A percentile compares a stretch with the other conserved stretches of the same genome.
Evolutionary conservation across 2,329 filamentous ascomycete species (phyloP).

Genomic region (Atkinsonella texensis): DNA sequence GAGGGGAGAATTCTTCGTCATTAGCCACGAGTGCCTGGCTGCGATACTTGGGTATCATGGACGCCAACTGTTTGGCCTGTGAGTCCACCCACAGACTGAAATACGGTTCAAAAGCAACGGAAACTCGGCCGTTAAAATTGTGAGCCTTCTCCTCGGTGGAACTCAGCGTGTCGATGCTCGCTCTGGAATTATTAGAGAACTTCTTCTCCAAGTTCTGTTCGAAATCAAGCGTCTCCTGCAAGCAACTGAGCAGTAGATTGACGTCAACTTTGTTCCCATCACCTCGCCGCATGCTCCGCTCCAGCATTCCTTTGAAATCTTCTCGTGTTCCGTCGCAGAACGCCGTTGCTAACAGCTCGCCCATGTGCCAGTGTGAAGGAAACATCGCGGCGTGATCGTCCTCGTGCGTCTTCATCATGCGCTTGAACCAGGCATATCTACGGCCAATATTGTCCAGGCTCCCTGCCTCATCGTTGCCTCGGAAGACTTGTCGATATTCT

Average conservation of each 20-base stretch:
- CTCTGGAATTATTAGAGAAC: constrained; percentile 61
- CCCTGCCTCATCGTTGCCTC: constrained; percentile 91
- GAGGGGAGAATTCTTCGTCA: constrained; percentile 86
- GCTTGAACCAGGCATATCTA: constrained; percentile 90
- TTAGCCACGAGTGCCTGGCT: constrained; percentile 64
- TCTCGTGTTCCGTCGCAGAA: constrained; percentile 95
- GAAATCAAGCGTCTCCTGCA: constrained; percentile 95
- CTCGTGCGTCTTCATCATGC: constrained; percentile 91
- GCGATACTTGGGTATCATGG: constrained; percentile 79
- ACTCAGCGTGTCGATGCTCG: constrained; percentile 81
- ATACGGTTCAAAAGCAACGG: constrained; percentile 94
- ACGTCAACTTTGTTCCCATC: constrained; percentile 79
- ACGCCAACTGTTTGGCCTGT: constrained; percentile 77
- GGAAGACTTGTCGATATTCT: constrained; percentile 91
- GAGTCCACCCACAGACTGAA: constrained; percentile 94
- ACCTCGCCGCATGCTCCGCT: constrained; percentile 68
- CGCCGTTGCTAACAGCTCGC: constrained; percentile 76
- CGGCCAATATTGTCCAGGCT: constrained; percentile 93
- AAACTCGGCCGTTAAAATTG: constrained; percentile 81
- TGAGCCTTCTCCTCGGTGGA: constrained; percentile 65
- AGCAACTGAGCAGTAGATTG: constrained; percentile 72
- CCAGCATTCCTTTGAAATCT: constrained; percentile 87
- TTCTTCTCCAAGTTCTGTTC: constrained; percentile 81
- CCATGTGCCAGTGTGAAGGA: constrained; percentile 76
- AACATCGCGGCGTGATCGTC: constrained; percentile 86